Conservation (phyloP, 192 early-diverging fungal genomes). For the Allomyces macrogynus region DNA sequence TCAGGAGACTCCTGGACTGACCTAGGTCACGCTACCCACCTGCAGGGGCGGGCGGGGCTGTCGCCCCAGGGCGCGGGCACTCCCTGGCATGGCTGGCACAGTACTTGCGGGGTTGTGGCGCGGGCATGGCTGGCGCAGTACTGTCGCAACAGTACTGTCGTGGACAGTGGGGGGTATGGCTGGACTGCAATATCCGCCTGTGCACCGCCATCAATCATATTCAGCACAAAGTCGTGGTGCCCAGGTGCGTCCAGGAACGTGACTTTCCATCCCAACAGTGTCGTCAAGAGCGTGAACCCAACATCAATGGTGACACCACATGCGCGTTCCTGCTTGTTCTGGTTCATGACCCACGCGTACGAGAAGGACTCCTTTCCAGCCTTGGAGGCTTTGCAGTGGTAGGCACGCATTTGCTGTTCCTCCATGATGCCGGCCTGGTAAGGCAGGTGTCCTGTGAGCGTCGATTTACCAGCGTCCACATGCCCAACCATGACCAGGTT, state of each 20-base stretch:
- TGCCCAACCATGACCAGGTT: slow-evolving; percentile 76
- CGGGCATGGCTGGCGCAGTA: too few relatives aligned
- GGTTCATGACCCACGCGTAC: slow-evolving; percentile 94
- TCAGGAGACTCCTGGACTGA: too few relatives aligned
- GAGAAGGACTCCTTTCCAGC: slow-evolving; percentile 90
- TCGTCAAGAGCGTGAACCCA: slow-evolving; percentile 75
- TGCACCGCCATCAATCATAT: slow-evolving; percentile 88
- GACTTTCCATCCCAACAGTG: slow-evolving; percentile 39
- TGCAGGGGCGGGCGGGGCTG: too few relatives aligned
- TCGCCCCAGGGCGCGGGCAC: too few relatives aligned
- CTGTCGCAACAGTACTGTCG: too few relatives aligned
- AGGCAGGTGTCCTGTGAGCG: slow-evolving; percentile 87
- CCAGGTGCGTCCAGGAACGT: slow-evolving; percentile 92
- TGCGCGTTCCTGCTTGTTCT: slow-evolving; percentile 75
- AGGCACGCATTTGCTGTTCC: slow-evolving; percentile 65
- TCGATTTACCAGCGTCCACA: slow-evolving; percentile 82
- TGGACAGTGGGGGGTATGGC: too few relatives aligned
- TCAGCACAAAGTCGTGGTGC: slow-evolving; percentile 96
- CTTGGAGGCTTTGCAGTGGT: slow-evolving; percentile 73
- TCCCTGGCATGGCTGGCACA: too few relatives aligned
- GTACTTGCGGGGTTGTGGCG: too few relatives aligned
- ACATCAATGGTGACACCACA: slow-evolving; percentile 95
- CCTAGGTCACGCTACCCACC: too few relatives aligned
- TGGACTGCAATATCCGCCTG: slow-evolving; percentile 77
- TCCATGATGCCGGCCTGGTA: slow-evolving; percentile 72